Conservation (phyloP, 73 alveolate genomes). For the Blepharisma stoltei region DNA sequence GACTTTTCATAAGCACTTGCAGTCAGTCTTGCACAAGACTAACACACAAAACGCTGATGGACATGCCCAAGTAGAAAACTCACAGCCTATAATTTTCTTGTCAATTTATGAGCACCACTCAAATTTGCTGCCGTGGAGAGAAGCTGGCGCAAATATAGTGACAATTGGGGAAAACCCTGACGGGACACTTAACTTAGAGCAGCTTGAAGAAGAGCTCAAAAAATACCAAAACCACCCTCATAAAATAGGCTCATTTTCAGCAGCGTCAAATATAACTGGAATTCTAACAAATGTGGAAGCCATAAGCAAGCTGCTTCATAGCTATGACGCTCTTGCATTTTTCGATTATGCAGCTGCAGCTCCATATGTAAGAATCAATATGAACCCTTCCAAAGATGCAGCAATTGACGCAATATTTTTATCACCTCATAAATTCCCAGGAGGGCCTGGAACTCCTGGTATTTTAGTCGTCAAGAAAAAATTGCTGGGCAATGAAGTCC, state of each 20-base stretch:
- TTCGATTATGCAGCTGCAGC: conserved; percentile 91
- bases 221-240: conserved; percentile 38
- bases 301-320: conserved; percentile 66
- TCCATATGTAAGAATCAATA: conserved; percentile 73
- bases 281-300: conserved; percentile 65
- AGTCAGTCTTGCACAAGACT: conserved; percentile 64
- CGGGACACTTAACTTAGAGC: conserved; percentile 58
- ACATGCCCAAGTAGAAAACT: not conserved
- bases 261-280: conserved; percentile 93
- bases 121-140: conserved; percentile 86
- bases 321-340: conserved; percentile 74
- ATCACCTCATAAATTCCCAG: conserved; percentile 89
- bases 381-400: conserved; percentile 47
- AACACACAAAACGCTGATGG: conserved; percentile 30
- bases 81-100: conserved; percentile 56
- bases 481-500: conserved; percentile 63
- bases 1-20: conserved; percentile 75
- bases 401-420: conserved; percentile 86
- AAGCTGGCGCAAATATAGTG: conserved; percentile 74
- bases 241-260: conserved; percentile 80
- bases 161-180: conserved; percentile 57
- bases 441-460: conserved; percentile 94
- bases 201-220: conserved; percentile 36
- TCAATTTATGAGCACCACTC: conserved; percentile 85
- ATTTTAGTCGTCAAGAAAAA: conserved; percentile 71